These are phyloP conservation scores for Leccinellum albellum DNA, from an alignment of 768 basidiomycete species.

Conservation along the genomic window DNA sequence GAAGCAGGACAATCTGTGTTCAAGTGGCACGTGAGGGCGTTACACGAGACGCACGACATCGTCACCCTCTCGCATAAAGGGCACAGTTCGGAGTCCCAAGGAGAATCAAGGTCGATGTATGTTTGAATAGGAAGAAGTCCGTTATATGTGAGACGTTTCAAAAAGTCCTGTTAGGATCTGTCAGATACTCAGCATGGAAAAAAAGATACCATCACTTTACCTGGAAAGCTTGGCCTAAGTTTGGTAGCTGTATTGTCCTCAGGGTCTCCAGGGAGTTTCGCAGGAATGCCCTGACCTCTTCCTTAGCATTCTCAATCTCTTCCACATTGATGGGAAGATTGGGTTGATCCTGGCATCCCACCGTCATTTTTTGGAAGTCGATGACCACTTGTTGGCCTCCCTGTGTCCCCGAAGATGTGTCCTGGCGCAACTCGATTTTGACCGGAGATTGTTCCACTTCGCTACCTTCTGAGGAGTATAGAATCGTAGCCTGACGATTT, in stretches of 20 bases:
- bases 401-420: neutral
- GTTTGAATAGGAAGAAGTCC: neutral
- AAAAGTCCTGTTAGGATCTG: conserved; percentile 13
- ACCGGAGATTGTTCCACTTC: conserved; percentile 10
- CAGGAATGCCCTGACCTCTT: neutral
- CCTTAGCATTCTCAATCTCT: conserved; percentile 10
- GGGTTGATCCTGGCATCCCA: conserved; percentile 8
- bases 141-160: conserved; percentile 11
- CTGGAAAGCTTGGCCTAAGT: no score
- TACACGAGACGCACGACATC: conserved; percentile 8
- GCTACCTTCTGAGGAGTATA: conserved; percentile 8
- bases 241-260: neutral
- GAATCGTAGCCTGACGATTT: conserved; percentile 15
- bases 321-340: conserved; percentile 17
- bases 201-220: no score
- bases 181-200: no score
- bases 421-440: conserved; percentile 15
- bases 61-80: conserved; percentile 11
- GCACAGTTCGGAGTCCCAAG: neutral
- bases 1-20: conserved; percentile 18
- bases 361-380: conserved; percentile 17
- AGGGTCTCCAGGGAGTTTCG: neutral
- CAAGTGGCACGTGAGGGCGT: conserved; percentile 15
- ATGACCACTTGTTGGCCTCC: conserved; percentile 10
- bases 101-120: neutral